Base-by-base conservation (phyloP, 495 filamentous ascomycete genomes). In the Tetracladium marchalianum region DNA sequence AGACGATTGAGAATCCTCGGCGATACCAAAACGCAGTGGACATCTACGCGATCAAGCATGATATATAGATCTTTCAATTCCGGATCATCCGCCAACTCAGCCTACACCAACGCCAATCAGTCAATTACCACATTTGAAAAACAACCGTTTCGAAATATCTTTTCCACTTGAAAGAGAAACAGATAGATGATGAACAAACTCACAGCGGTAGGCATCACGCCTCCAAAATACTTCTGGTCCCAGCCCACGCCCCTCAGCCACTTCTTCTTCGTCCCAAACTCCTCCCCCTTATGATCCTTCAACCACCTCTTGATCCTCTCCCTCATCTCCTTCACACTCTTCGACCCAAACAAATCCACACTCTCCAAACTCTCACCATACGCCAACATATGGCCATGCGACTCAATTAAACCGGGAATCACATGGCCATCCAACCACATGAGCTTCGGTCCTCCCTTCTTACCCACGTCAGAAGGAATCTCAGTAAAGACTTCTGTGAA, bases 21-120 rank as follows among this genome's bases (percentile, higher is more conserved):
- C 9, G 80, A 84, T 19, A 81, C 77, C 70, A 74, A 77, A 17
- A 76, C 66, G 51, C 80, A 84, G 47, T 84, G 80, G 7, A 76
- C 75, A 54, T 84, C 80, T 10, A 82, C 71, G 1, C 80, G 72
- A 44, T 82, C 77, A 10, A 84, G 68, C 77, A 84, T 81, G 42
- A 82, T 70, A 54, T 74, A 82, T 16, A 72, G 57, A 9, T 70
- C 72, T 47, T 57, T 66, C 11, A 82, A 56, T 11, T 56, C 43
- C 18, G 62, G 52, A 43, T 76, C 75, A n/a, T 62, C 56, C n/a
- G 67, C 68, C 5, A 83, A 60, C 43, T 76, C 68, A 24, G 61
- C 66, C 71, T 72, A 41, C 24, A 34, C 19, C 40, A 33, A 27
- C 7, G 7, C 7, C 13, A 2, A 49, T 63, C 37, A 65, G 54